These are phyloP conservation scores for Geotrichum cucujoidarum DNA, from an alignment of 1,139 yeast genomes.

Conservation along the genomic window DNA sequence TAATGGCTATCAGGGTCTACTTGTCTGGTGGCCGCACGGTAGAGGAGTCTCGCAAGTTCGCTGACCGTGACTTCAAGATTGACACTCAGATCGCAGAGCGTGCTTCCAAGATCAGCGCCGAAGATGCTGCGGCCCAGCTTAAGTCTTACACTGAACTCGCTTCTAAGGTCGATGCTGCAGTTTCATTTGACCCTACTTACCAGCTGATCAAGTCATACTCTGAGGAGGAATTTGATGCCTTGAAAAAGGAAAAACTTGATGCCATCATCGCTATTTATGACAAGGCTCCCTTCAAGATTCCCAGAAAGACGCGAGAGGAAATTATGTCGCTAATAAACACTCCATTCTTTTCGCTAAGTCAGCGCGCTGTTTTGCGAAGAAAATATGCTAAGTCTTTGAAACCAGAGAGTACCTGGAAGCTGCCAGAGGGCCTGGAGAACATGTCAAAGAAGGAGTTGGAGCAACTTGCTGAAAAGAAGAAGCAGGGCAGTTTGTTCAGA, in stretches of 20 bases:
- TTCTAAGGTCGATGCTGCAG: slow-evolving; percentile 24
- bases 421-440: slow-evolving; percentile 14
- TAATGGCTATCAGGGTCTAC: slow-evolving; percentile 48
- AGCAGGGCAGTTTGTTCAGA: slow-evolving; percentile 38
- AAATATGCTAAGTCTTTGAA: slow-evolving; percentile 39
- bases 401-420: slow-evolving; percentile 36
- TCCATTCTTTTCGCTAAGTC: slow-evolving; percentile 39
- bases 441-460: slow-evolving; percentile 27
- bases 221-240: slow-evolving; percentile 35
- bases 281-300: slow-evolving; percentile 13
- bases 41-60: slow-evolving; percentile 53
- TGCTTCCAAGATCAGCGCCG: slow-evolving; percentile 34
- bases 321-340: slow-evolving; percentile 21
- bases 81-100: slow-evolving; percentile 46
- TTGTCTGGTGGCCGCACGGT: slow-evolving; percentile 42
- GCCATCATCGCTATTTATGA: slow-evolving; percentile 14
- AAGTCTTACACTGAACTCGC: slow-evolving; percentile 36
- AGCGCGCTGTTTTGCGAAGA: slow-evolving; percentile 41
- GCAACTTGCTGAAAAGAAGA: slow-evolving; percentile 15
- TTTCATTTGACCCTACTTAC: slow-evolving; percentile 26
- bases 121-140: slow-evolving; percentile 31
- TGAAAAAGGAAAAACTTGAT: slow-evolving; percentile 33
- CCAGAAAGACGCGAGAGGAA: slow-evolving; percentile 18
- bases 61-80: slow-evolving; percentile 50
- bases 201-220: slow-evolving; percentile 24